Evolutionary conservation across 192 early-diverging fungal genomes (phyloP).

Genomic region (Entomortierella beljakovae): DNA sequence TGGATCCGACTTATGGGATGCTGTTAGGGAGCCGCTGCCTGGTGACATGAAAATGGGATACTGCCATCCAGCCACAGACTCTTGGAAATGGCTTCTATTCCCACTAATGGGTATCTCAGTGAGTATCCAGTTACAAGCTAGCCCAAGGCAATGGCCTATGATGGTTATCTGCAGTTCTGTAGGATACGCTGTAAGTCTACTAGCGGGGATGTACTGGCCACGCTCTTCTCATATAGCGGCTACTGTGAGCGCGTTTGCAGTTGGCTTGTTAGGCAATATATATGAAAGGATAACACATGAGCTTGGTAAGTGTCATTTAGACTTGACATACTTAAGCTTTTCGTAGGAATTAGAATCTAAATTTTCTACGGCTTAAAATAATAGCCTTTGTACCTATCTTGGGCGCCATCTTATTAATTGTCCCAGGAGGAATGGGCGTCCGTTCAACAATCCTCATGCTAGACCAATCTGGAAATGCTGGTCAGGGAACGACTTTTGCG

Average conservation of each 20-base stretch:
- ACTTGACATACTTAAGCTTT: background rate
- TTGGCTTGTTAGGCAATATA: slow-evolving; percentile 55
- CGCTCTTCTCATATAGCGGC: slow-evolving; percentile 51
- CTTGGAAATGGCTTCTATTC: slow-evolving; percentile 51
- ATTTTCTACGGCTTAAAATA: background rate
- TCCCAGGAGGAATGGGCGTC: slow-evolving; percentile 58
- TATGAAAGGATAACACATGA: slow-evolving; percentile 56
- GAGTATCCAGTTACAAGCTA: slow-evolving; percentile 43
- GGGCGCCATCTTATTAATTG: slow-evolving; percentile 53
- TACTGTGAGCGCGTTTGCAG: slow-evolving; percentile 55
- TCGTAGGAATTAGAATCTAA: no score
- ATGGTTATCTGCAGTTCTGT: slow-evolving; percentile 53
- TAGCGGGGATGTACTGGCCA: slow-evolving; percentile 36
- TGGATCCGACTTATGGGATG: slow-evolving; percentile 58
- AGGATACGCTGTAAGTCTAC: slow-evolving; percentile 45
- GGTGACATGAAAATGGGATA: slow-evolving; percentile 48
- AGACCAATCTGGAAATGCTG: slow-evolving; percentile 30
- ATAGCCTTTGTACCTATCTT: slow-evolving; percentile 56
- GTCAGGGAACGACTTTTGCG: slow-evolving; percentile 52
- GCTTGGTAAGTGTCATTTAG: slow-evolving; percentile 36
- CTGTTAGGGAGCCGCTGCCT: slow-evolving; percentile 41
- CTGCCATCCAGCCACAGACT: slow-evolving; percentile 46
- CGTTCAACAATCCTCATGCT: slow-evolving; percentile 45
- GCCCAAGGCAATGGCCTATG: slow-evolving; percentile 49
- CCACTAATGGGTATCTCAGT: slow-evolving; percentile 45